A percentile compares a stretch with the other conserved stretches of the same genome.
Evolutionary conservation across 192 early-diverging fungal genomes (phyloP).

Genomic region (Podila verticillata): DNA sequence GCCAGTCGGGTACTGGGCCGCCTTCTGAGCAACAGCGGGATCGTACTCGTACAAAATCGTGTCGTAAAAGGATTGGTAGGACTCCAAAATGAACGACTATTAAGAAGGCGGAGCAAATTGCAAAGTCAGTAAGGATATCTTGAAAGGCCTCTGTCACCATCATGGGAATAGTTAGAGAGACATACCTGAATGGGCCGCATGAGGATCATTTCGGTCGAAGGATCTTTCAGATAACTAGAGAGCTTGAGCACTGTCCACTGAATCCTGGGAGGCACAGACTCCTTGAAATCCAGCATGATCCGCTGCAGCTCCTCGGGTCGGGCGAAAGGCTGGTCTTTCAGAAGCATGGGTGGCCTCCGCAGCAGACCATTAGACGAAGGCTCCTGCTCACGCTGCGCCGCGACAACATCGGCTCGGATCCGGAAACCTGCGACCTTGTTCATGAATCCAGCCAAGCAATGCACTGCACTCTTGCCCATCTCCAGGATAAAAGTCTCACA

Average conservation of each 20-base stretch:
- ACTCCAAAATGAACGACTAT: slow-evolving; percentile 59
- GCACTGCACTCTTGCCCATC: slow-evolving; percentile 66
- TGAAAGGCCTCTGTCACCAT: neutral
- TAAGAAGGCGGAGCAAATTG: neutral
- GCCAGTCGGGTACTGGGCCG: slow-evolving; percentile 29
- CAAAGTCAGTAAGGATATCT: neutral
- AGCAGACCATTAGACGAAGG: slow-evolving; percentile 6
- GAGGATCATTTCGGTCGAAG: slow-evolving; percentile 78
- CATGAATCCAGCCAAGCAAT: slow-evolving; percentile 74
- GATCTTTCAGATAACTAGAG: slow-evolving; percentile 77
- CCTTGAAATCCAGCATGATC: slow-evolving; percentile 60
- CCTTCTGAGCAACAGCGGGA: slow-evolving; percentile 32
- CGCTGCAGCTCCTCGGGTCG: slow-evolving; percentile 36
- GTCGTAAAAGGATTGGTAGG: slow-evolving; percentile 61
- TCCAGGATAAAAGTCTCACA: slow-evolving; percentile 85
- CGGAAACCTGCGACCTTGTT: slow-evolving; percentile 71
- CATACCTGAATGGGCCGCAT: slow-evolving; percentile 75
- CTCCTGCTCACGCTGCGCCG: slow-evolving; percentile 38
- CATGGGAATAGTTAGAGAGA: neutral
- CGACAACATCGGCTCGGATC: slow-evolving; percentile 52
- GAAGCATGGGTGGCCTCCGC: slow-evolving; percentile 41
- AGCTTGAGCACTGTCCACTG: slow-evolving; percentile 65
- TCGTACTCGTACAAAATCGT: slow-evolving; percentile 54
- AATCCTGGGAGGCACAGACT: slow-evolving; percentile 60
- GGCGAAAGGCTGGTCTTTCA: slow-evolving; percentile 63